Base-by-base conservation (phyloP, 768 basidiomycete genomes). In the Mycena metata region DNA sequence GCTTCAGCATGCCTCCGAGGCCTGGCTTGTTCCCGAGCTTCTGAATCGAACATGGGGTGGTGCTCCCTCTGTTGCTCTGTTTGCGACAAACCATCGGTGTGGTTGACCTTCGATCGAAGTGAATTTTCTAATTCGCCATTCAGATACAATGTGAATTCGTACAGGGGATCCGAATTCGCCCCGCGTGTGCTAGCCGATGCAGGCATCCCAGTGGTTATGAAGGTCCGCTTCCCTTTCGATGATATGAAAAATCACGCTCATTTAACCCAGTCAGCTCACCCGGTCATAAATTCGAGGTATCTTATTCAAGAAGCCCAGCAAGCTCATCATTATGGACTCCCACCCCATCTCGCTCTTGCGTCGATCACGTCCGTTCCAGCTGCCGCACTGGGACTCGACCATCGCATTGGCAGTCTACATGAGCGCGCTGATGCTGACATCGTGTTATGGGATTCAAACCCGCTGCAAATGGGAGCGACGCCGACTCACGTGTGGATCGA, bases 1-100 rank as follows among this genome's bases (percentile, higher is more conserved):
- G 8, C 90, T 96, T 75, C 94, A 96, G 74, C 92, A 94, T 75
- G 96, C 95, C 10, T 90, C 94, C 61, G 95, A 97, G 77, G 89
- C 95, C 1, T 98, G 94, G 79, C 85, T 98, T n/a, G 91, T 96
- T 24, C 94, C 96, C 1, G 88, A 89, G 24, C 80, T 92, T 5
- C 80, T 98, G 68, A 96, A 95, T 79, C 82, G 86, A 77, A 88
- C 91, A 49, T 85, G 81, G 79, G 85, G 83, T 54, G 83, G 82
- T 8, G 83, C 89, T 13, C 95, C 95, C 0, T 89, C 92, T 2
- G 82, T 90, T 45, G 95, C 96, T 2, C 78, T 97, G 46, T 96
- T 95, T 67, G 91, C 93, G 4, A 94, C 91, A 42, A 91, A 91
- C 75, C 88, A 91, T 72, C 82, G 90, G 82, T 89, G 80, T 62